Evolutionary conservation across 2,329 filamentous ascomycete genomes (phyloP), one percentile per base, ranked within the genome.

Genomic region (Neoscytalidium dimidiatum): DNA sequence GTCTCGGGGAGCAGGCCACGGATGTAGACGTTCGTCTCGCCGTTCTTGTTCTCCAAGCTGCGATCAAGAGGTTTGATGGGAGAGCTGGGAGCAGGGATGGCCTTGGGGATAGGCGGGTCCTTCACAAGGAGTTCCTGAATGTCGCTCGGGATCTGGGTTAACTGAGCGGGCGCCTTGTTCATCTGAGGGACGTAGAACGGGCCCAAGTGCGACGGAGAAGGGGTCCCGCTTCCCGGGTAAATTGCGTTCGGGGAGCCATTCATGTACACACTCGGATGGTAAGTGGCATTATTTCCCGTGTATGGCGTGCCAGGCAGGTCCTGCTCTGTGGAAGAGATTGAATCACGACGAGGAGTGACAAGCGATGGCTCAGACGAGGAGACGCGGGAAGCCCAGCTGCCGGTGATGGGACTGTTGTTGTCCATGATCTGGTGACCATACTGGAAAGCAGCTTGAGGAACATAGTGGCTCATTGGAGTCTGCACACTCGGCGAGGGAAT

Each of bases 21-120:
- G 69, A 99, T 97, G 82, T 99, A 99, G 69, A 99, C 94, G 73
- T 99, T 99, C 68, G 93, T 95, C 75, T 98, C 97, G 49, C 94
- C 94, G 53, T 91, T 95, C 66, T 93, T 91, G 73, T 98, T 98
- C 80, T 97, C 92, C 56, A 99, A 84, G 74, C 94, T 96, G 78
- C 97, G 94, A 68, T 97, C 94, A 29, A 98, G 86, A 46, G 91
- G 94, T 84, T 97, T 92, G 81, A 92, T 88, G 72, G 91, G 91
- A 65, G 94, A 94, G 26, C 89, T 90, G 29, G 92, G 92, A 65
- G 95, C 94, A 17, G 94, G 94, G 51, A 99, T 94, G 58, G 95
- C 94, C 68, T 87, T 86, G 21, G 95, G 95, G 67, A 99, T 91
- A 0, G 88, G 79, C 19, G 95, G 95, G n/a, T 93, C 89, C 73